Percentiles rank a stretch among this genome's conserved stretches.
Evolutionary conservation across 768 basidiomycete species (phyloP).

Genomic region (Lentinula detonsa): DNA sequence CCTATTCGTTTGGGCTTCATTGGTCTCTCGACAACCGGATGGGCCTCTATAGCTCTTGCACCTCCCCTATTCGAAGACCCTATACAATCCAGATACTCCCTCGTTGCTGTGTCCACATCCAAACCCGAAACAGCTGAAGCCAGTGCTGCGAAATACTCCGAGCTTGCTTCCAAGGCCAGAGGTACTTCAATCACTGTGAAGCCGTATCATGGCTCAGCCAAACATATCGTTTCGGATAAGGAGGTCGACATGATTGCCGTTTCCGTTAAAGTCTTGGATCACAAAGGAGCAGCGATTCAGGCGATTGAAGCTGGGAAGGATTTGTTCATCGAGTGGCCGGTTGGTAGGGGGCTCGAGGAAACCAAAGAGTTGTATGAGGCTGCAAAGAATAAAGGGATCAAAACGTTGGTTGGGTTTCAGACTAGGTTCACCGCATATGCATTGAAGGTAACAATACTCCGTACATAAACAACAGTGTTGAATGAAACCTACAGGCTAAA

Average conservation of each 20-base stretch:
- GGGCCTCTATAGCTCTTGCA: conserved; percentile 21
- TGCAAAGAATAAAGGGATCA: conserved; percentile 22
- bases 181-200: conserved; percentile 21
- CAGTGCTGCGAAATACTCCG: conserved; percentile 23
- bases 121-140: conserved; percentile 22
- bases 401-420: conserved; percentile 29
- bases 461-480: background rate
- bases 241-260: conserved; percentile 32
- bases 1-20: conserved; percentile 23
- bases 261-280: conserved; percentile 24
- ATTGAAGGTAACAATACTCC: conserved; percentile 20
- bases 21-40: conserved; percentile 26
- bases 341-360: conserved; percentile 23
- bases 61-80: conserved; percentile 18
- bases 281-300: conserved; percentile 23
- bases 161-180: background rate
- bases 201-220: conserved; percentile 24
- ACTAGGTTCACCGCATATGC: conserved; percentile 20
- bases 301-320: conserved; percentile 30
- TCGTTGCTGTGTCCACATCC: conserved; percentile 29
- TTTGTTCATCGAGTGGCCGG: conserved; percentile 36
- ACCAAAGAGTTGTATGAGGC: conserved; percentile 26
- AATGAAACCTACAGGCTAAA: conserved; percentile 18
- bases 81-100: conserved; percentile 14
- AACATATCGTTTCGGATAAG: conserved; percentile 24